Base-by-base conservation (phyloP, 2,329 filamentous ascomycete genomes). In the Colletotrichum musicola region DNA sequence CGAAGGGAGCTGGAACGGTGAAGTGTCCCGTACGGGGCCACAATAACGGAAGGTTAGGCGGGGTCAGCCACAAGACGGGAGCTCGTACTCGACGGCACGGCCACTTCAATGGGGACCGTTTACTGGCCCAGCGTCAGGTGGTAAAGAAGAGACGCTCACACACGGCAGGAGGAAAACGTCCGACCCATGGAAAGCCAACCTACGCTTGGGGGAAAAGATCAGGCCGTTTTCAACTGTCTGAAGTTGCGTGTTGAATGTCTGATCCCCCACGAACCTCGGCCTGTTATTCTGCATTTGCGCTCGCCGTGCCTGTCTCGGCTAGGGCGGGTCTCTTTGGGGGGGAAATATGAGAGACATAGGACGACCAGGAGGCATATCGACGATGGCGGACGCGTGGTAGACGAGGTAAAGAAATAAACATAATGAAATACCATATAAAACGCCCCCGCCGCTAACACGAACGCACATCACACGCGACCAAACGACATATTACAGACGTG, bases 221-320 rank as follows among this genome's bases (percentile, higher is more conserved):
- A 68, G 65, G 40, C 61, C 53, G 64, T 54, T 42, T 53, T 38
- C 60, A 27, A 53, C 25, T 57, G 64, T 64, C 60, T 64, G 38
- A 63, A 58, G 64, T 50, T 59, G 47, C 54, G 9, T 58, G 46
- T 47, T 35, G 40, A 22, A 16, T 56, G 58, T 61, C 49, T 55
- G 50, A 55, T 35, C 30, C 47, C 22, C 42, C 30, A n/a, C 58
- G 30, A 51, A 16, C 59, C 59, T 62, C 51, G 50, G 59, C 35
- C 50, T 55, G 9, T 40, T 46, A 18, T 50, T n/a, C 3, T 42
- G 40, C 16, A n/a, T 18, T 44, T 18, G 25, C 27, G 18, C 42
- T 47, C 18, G 27, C 22, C 20, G 7, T 42, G 46, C 20, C n/a
- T 50, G 30, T 30, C 13, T 20, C n/a, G 42, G 18, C 20, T 47